Percentiles rank a stretch among this genome's conserved stretches.
phyloP scores from a whole-genome alignment of 2,329 filamentous ascomycete genomes.

The Talaromyces sp. region DNA sequence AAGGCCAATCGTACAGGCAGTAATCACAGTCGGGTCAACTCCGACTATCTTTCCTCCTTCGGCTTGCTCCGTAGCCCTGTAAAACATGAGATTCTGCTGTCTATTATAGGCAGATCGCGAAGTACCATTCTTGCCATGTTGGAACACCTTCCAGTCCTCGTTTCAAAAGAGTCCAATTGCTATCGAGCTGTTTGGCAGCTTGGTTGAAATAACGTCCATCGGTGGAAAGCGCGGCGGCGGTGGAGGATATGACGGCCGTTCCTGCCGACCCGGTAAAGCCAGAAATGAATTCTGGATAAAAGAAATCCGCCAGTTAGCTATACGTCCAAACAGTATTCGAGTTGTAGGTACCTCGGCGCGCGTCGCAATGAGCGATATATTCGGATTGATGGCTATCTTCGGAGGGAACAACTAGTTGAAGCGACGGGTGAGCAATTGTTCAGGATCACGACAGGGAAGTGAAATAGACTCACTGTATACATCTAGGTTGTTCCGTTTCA shows the following conservation, averaged over 20 bases:
- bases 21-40: constrained; percentile 84
- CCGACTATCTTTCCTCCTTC: constrained; percentile 82
- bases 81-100: constrained; percentile 14
- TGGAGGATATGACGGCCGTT: constrained; percentile 80
- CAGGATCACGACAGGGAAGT: neutral
- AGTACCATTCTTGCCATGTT: constrained; percentile 94
- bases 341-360: constrained; percentile 61
- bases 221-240: constrained; percentile 85
- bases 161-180: constrained; percentile 88
- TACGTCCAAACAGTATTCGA: neutral
- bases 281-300: constrained; percentile 68
- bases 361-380: constrained; percentile 96
- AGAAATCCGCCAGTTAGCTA: constrained; percentile 19
- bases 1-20: constrained; percentile 51
- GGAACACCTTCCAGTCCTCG: constrained; percentile 90
- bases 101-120: neutral
- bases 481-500: constrained; percentile 83
- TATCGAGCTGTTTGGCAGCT: constrained; percentile 82
- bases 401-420: constrained; percentile 74
- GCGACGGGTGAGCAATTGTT: neutral
- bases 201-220: constrained; percentile 99
- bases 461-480: constrained; percentile 70
- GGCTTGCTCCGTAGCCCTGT: constrained; percentile 71
- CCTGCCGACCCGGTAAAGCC: constrained; percentile 95
- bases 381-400: constrained; percentile 98